These are phyloP conservation scores for Backusella mclennaniae DNA, from an alignment of 192 early-diverging fungal genomes.

Conservation along the genomic window DNA sequence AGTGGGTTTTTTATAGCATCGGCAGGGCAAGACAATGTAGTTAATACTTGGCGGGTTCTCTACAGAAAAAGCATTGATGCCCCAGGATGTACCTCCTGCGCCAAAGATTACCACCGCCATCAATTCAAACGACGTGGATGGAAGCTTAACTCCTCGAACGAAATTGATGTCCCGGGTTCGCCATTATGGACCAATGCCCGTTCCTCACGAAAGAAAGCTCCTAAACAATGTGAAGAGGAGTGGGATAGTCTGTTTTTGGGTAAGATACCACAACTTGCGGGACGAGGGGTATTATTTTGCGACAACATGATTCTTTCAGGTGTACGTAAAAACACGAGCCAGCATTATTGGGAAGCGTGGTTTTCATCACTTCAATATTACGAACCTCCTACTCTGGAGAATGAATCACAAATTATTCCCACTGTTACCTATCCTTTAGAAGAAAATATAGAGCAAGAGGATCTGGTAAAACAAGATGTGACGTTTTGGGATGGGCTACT, in stretches of 20 bases:
- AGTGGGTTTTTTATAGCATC: constrained; percentile 36
- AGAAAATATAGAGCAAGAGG: not conserved
- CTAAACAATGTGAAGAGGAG: constrained; percentile 3
- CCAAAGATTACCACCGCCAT: constrained; percentile 21
- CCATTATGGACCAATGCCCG: not conserved
- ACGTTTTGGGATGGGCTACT: constrained; percentile 1
- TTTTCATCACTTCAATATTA: constrained; percentile 27
- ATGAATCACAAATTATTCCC: not conserved
- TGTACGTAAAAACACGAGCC: constrained; percentile 13
- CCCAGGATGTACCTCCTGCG: constrained; percentile 8
- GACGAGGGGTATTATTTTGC: constrained; percentile 21
- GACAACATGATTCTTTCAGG: constrained; percentile 34
- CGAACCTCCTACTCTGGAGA: constrained; percentile 8
- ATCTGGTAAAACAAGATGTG: not conserved
- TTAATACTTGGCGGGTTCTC: constrained; percentile 27
- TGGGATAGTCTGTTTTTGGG: constrained; percentile 24
- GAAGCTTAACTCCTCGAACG: not conserved
- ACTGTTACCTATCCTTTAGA: not conserved
- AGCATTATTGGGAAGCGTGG: constrained; percentile 20
- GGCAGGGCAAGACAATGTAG: constrained; percentile 17
- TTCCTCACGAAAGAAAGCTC: not conserved
- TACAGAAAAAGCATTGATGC: not conserved
- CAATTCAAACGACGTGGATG: not conserved
- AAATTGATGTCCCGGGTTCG: not conserved
- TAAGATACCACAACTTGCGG: constrained; percentile 20